These are phyloP conservation scores for Tolypocladium guangdongense DNA, from an alignment of 2,329 filamentous ascomycete species.

Conservation along the genomic window DNA sequence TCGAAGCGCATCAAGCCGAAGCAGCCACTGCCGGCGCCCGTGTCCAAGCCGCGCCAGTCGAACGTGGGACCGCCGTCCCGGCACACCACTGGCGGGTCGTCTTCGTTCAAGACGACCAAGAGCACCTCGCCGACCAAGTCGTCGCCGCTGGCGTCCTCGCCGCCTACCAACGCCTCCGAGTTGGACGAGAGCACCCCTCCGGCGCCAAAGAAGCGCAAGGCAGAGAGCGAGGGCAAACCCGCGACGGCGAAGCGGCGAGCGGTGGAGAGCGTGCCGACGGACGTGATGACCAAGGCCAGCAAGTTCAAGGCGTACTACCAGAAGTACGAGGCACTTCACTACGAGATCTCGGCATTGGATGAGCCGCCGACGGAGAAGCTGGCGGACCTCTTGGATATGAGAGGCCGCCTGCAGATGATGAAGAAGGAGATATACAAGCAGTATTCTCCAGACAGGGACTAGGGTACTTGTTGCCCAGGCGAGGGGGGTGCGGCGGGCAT, in stretches of 20 bases:
- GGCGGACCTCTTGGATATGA: constrained; percentile 41
- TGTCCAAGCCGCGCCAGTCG: constrained; percentile 34
- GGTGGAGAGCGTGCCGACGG: constrained; percentile 19
- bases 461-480: background rate
- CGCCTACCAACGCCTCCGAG: constrained; percentile 55
- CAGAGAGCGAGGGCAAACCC: constrained; percentile 14
- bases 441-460: constrained; percentile 20
- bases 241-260: constrained; percentile 17
- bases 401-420: constrained; percentile 40
- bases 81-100: constrained; percentile 20
- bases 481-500: constrained; percentile 3
- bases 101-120: constrained; percentile 37
- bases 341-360: constrained; percentile 38
- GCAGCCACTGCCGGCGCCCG: constrained; percentile 21
- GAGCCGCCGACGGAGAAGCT: constrained; percentile 42
- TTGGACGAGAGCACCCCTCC: constrained; percentile 34
- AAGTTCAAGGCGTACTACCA: constrained; percentile 46
- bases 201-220: constrained; percentile 33
- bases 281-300: constrained; percentile 41
- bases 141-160: constrained; percentile 53
- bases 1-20: constrained; percentile 46
- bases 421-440: constrained; percentile 48
- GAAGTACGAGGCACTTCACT: constrained; percentile 45
- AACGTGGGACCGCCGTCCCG: constrained; percentile 36
- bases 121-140: constrained; percentile 51